These are phyloP conservation scores for Gracilaria vermiculophylla DNA, from an alignment of 23 red algal species.

Conservation along the genomic window DNA sequence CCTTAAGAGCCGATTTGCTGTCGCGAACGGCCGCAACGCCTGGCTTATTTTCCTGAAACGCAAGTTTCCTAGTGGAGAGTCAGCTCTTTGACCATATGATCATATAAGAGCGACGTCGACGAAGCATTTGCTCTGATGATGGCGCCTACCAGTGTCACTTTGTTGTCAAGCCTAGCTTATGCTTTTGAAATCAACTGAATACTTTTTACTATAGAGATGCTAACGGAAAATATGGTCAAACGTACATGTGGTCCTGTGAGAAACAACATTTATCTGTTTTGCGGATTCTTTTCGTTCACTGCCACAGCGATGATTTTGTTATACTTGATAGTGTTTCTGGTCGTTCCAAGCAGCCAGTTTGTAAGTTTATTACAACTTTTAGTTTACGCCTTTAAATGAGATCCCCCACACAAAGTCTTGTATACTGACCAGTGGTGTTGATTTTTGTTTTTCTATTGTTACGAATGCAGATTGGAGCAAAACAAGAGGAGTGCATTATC, in stretches of 20 bases:
- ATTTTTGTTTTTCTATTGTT: background rate
- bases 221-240: background rate
- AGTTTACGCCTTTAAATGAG: background rate
- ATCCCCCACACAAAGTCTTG: background rate
- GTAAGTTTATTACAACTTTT: background rate
- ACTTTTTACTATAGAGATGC: background rate
- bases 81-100: background rate
- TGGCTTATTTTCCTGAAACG: background rate
- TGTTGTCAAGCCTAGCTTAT: background rate
- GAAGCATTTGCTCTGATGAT: background rate
- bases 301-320: background rate
- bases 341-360: background rate
- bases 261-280: background rate
- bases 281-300: background rate
- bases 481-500: slow-evolving; percentile 33
- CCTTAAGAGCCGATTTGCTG: background rate
- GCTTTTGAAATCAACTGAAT: background rate
- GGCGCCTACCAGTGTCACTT: background rate
- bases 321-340: background rate
- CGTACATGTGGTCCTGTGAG: background rate
- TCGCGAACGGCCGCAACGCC: background rate
- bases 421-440: background rate
- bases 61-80: background rate
- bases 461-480: slow-evolving; percentile 3
- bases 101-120: background rate